These are phyloP conservation scores for Coemansia sp. DNA, from an alignment of 192 early-diverging fungal genomes.

Conservation along the genomic window DNA sequence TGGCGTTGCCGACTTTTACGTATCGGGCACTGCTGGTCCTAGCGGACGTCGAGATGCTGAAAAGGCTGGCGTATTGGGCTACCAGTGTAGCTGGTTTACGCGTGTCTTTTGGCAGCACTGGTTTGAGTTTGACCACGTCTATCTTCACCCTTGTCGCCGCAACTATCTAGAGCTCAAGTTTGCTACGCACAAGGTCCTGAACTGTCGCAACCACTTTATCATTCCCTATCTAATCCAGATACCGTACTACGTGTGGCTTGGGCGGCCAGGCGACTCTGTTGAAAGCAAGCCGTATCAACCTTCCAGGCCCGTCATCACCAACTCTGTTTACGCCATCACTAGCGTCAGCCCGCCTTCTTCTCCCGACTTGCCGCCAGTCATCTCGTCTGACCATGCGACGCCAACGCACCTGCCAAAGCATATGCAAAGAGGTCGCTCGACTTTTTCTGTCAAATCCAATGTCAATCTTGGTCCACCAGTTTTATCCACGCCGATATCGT, in stretches of 20 bases:
- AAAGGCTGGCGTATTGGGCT: slow-evolving; percentile 55
- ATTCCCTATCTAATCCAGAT: slow-evolving; percentile 71
- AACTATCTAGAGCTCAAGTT: slow-evolving; percentile 85
- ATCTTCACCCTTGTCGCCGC: slow-evolving; percentile 73
- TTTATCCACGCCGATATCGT: not conserved
- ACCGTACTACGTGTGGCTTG: slow-evolving; percentile 88
- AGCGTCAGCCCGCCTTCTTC: not conserved
- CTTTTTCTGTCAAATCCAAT: not conserved
- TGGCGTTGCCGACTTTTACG: slow-evolving; percentile 82
- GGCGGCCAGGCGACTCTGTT: slow-evolving; percentile 36
- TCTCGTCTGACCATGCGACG: not conserved
- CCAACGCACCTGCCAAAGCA: not conserved
- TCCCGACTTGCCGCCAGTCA: not conserved
- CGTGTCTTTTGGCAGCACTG: slow-evolving; percentile 87
- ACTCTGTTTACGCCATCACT: not conserved
- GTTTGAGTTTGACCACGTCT: slow-evolving; percentile 85
- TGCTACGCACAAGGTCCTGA: slow-evolving; percentile 72
- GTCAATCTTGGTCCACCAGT: not conserved
- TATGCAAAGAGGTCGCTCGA: not conserved
- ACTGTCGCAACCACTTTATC: slow-evolving; percentile 72
- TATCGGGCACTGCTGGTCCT: slow-evolving; percentile 45
- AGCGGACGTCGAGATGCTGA: not conserved
- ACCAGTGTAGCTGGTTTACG: slow-evolving; percentile 75
- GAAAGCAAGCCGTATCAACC: not conserved
- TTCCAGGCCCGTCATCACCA: not conserved